phyloP scores from a whole-genome alignment of 306 rosid species.

The Luffa acutangula region DNA sequence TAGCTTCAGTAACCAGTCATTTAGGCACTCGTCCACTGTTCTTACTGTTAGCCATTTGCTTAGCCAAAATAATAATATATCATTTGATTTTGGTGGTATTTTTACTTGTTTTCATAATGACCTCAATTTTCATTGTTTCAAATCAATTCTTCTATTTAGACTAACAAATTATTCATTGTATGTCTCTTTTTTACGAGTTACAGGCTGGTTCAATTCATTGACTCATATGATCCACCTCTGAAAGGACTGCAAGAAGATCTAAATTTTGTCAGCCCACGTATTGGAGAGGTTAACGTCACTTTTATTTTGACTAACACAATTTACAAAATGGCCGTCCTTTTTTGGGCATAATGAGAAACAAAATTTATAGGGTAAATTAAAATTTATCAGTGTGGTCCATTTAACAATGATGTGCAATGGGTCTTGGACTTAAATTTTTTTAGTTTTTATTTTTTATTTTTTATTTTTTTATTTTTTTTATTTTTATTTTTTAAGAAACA shows the following conservation, averaged over 20 bases:
- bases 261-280: slow-evolving; percentile 96
- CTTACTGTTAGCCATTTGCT: background rate
- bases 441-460: no score
- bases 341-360: background rate
- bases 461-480: no score
- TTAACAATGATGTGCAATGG: background rate
- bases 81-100: background rate
- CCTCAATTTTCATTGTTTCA: background rate
- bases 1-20: background rate
- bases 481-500: no score
- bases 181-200: slow-evolving; percentile 21
- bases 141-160: background rate
- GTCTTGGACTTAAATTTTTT: background rate
- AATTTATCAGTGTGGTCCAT: background rate
- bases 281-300: slow-evolving; percentile 83
- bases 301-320: background rate
- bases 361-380: background rate
- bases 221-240: slow-evolving; percentile 86
- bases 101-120: background rate
- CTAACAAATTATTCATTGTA: background rate
- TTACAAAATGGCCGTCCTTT: background rate
- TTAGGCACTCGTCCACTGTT: background rate
- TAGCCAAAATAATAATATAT: background rate
- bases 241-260: slow-evolving; percentile 96
- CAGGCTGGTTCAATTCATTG: slow-evolving; percentile 91